Conservation (phyloP, 1,284 basidiomycete genomes). For the Anthracocystis walkeri region DNA sequence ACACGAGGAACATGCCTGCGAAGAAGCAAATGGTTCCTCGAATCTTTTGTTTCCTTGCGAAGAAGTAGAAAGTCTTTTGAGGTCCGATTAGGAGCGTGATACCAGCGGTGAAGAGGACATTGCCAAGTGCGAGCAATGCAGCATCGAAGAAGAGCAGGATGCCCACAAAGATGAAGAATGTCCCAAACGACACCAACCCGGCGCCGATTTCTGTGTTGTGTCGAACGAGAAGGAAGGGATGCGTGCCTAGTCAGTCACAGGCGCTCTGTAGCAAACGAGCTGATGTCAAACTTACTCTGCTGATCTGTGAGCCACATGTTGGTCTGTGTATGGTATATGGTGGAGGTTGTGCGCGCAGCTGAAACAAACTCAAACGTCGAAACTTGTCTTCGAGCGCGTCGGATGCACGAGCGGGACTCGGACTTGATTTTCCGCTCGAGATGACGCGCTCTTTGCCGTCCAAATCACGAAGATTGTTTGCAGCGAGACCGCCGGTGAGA, state of each 20-base stretch:
- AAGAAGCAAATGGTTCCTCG: constrained; percentile 77
- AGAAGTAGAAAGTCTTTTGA: constrained; percentile 94
- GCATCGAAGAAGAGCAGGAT: constrained; percentile 97
- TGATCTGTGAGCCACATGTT: constrained; percentile 69
- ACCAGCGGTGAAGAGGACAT: constrained; percentile 72
- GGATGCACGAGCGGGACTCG: background rate
- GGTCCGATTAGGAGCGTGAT: constrained; percentile 69
- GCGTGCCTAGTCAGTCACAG: background rate
- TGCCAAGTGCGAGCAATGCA: constrained; percentile 94
- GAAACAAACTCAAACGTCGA: background rate
- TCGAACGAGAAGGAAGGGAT: background rate
- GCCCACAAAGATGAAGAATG: constrained; percentile 94
- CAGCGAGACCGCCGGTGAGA: background rate
- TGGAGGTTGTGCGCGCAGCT: constrained; percentile 10
- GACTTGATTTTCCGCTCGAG: background rate
- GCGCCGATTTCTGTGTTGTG: constrained; percentile 73
- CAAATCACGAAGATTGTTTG: no score
- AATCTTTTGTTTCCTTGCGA: constrained; percentile 93
- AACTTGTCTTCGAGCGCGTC: constrained; percentile 4
- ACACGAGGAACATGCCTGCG: constrained; percentile 74
- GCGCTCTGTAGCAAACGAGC: no score
- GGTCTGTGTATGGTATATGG: constrained; percentile 7
- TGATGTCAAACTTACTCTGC: constrained; percentile 59
- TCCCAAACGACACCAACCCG: constrained; percentile 95
- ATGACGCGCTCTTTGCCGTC: background rate